Evolutionary conservation across 306 rosid species (phyloP).

Genomic region (Cicer cuneatum): DNA sequence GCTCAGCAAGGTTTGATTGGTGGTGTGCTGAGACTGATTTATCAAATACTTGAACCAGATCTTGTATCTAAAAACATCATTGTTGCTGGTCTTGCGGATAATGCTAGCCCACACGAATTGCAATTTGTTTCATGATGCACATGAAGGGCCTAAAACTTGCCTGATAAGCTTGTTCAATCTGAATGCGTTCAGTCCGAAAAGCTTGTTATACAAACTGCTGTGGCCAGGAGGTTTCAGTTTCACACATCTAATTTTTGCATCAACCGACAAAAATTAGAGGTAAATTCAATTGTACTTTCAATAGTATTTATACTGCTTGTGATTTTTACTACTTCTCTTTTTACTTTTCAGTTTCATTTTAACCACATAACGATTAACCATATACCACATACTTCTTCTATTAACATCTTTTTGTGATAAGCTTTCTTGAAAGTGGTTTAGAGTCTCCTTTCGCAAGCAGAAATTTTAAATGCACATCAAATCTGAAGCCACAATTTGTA

Average conservation of each 20-base stretch:
- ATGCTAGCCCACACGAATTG: slow-evolving; percentile 53
- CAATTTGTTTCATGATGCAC: slow-evolving; percentile 67
- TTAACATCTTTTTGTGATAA: slow-evolving; percentile 13
- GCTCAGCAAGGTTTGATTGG: slow-evolving; percentile 59
- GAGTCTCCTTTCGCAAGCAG: neutral
- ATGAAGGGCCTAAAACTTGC: slow-evolving; percentile 61
- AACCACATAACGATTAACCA: neutral
- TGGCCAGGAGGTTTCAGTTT: slow-evolving; percentile 17
- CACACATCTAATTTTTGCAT: slow-evolving; percentile 16
- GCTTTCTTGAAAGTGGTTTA: slow-evolving; percentile 24
- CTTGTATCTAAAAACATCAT: slow-evolving; percentile 74
- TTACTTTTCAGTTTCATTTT: slow-evolving; percentile 30
- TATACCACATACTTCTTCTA: slow-evolving; percentile 13
- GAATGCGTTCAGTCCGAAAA: slow-evolving; percentile 44
- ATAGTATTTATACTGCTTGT: slow-evolving; percentile 14
- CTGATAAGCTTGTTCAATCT: neutral
- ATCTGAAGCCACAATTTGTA: neutral
- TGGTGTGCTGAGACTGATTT: slow-evolving; percentile 64
- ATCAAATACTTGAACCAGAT: slow-evolving; percentile 65
- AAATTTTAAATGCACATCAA: neutral
- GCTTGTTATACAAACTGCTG: slow-evolving; percentile 36
- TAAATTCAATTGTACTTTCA: slow-evolving; percentile 27
- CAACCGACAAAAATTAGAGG: slow-evolving; percentile 23
- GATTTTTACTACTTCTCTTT: slow-evolving; percentile 24
- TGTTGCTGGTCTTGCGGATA: slow-evolving; percentile 69